Base-by-base conservation (phyloP, 129 eudicot genomes). In the Flaveria sonorensis region DNA sequence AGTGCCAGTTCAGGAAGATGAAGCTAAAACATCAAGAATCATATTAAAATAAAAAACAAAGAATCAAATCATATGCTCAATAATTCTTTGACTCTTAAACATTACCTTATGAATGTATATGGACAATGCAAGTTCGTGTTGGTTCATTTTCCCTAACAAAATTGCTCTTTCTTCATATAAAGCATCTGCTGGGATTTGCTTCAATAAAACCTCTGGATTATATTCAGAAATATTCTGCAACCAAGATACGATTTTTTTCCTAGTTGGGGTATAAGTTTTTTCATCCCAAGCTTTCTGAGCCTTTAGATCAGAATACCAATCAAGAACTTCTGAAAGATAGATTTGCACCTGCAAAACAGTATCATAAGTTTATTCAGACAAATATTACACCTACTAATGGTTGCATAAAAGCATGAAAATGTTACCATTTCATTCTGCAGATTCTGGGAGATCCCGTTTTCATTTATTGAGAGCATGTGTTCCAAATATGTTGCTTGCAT, bases 361-460 rank as follows among this genome's bases (percentile, higher is more conserved):
- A 59, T 73, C 74, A 23, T 73, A 79, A 50, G 67, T 62, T 62
- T 30, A 45, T 72, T 52, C 46, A 63, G 21, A 66, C 15, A 66
- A 39, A 65, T 48, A 13, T 6, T 63, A 21, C 2, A 18, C 61
- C 71, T 24, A 6, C 30, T 45, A 42, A 50, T 43, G 51, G 56
- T 76, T 6, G 45, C 47, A 79, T 30, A 60, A 61, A 39, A 47
- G 55, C 53, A 71, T 61, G 65, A 15, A 13, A 45, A 47, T 14
- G 75, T 80, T 87, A 95, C 99, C 99, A 95, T 89, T 89, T 95
- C 99, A 71, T 89, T 95, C 84, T 95, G 97, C 46, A 95, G 92
- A 92, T 85, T 85, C 60, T 89, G 96, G 6, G 99, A 88, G 83
- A 95, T 85, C 61, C 90, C 89, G 65, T 89, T 82, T 84, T 89